Evolutionary conservation across 2,329 filamentous ascomycete genomes (phyloP).

Genomic region (Ramularia endophylla): DNA sequence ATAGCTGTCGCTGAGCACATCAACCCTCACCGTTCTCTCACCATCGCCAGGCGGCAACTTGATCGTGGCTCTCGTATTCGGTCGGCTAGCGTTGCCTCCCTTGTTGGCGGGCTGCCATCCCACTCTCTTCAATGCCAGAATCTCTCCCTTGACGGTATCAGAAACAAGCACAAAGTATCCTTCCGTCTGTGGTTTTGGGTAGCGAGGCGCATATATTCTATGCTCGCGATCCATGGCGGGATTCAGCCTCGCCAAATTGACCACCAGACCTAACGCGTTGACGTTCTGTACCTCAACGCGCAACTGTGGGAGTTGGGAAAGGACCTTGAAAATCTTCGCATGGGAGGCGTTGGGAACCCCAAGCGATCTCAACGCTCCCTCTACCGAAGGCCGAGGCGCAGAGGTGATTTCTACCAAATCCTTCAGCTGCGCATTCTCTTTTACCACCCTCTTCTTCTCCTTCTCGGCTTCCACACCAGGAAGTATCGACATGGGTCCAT

Average conservation of each 20-base stretch:
- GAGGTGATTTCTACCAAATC: conserved; percentile 37
- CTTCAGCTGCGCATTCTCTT: conserved; percentile 28
- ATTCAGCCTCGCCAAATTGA: conserved; percentile 64
- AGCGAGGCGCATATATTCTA: conserved; percentile 78
- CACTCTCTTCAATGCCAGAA: conserved; percentile 80
- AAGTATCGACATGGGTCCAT: conserved; percentile 71
- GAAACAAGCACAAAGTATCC: conserved; percentile 84
- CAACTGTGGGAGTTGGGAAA: conserved; percentile 64
- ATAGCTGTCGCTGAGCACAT: conserved; percentile 83
- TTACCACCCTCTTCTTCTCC: conserved; percentile 38
- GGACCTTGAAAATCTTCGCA: conserved; percentile 52
- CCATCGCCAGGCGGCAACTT: conserved; percentile 52
- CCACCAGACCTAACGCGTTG: conserved; percentile 57
- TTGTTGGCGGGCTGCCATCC: conserved; percentile 55
- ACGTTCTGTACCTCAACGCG: conserved; percentile 55
- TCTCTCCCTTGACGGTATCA: conserved; percentile 61
- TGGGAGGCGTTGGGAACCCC: conserved; percentile 43
- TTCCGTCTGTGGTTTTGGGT: conserved; percentile 91
- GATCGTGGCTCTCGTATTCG: conserved; percentile 52
- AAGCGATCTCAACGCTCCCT: conserved; percentile 44
- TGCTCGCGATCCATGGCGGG: conserved; percentile 58
- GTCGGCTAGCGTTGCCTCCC: conserved; percentile 28
- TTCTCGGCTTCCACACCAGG: conserved; percentile 57
- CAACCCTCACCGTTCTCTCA: conserved; percentile 62
- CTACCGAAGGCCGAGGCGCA: conserved; percentile 27